Base-by-base conservation (phyloP, 257 asterid species). In the Rehmannia glutinosa region DNA sequence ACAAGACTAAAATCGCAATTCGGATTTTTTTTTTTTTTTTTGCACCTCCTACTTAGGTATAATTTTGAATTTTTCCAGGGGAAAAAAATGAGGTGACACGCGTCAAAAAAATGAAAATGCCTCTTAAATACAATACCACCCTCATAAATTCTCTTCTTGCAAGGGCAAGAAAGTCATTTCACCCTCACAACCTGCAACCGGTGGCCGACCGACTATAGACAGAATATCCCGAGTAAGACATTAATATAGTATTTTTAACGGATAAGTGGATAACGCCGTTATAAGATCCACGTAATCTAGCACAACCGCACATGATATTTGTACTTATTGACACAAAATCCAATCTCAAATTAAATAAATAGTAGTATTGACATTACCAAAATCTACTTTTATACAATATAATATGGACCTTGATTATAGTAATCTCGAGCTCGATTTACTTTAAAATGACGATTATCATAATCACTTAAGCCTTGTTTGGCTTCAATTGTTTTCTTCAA, bases 241-340 rank as follows among this genome's bases (percentile, higher is more conserved):
- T 11, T 33, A 35, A 19, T 42, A 24, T 16, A 15, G 9, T 20
- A 50, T 8, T 19, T 6, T 23, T 33, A 35, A 49, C 61, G 53
- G 75, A 45, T 33, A 69, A 62, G 62, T 5, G 69, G 62, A 46
- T 62, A 74, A 74, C 61, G 58, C 43, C 61, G 70, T 60, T 41
- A 51, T 16, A 8, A 27, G 43, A 41, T 69, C 79, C 75, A 68
- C 79, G 45, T 52, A 42, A 36, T 32, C 20, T 12, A 1, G 33
- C 67, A 43, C 70, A 39, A 33, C 4, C 41, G 19, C 66, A 28
- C 35, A 42, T 55, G 49, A 43, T 41, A n/a, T 55, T 13, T 51
- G 53, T 20, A 21, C 47, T 38, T 50, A 2, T 60, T 11, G 10
- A 69, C 45, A 25, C 63, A 36, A 72, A 72, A 45, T 45, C 68